Percentiles rank a stretch among this genome's conserved stretches.
Evolutionary conservation across 2,329 filamentous ascomycete species (phyloP).

Genomic region (Didymella pomorum): DNA sequence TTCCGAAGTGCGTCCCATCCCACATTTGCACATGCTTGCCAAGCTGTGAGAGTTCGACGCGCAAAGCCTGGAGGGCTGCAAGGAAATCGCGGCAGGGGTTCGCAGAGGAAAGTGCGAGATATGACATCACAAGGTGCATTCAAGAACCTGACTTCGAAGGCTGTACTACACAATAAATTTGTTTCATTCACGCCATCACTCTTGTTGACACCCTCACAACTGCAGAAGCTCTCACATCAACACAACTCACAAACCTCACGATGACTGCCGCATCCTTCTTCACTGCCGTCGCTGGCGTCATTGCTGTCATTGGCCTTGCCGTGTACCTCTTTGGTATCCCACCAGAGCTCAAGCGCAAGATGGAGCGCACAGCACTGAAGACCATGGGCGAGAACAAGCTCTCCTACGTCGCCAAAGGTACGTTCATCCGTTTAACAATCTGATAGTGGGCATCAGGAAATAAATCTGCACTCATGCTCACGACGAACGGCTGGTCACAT

Average conservation of each 20-base stretch:
- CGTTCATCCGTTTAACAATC: not conserved
- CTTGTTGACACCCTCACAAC: not conserved
- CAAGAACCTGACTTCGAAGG: constrained; percentile 11
- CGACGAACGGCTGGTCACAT: not conserved
- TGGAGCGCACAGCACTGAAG: constrained; percentile 57
- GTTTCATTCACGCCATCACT: not conserved
- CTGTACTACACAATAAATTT: constrained; percentile 2
- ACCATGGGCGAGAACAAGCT: constrained; percentile 64
- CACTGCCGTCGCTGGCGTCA: constrained; percentile 45
- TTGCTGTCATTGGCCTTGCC: constrained; percentile 49
- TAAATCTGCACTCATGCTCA: not conserved
- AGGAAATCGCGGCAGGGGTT: constrained; percentile 14
- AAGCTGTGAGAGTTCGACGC: constrained; percentile 11
- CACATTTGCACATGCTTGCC: constrained; percentile 15
- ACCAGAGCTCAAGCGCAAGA: constrained; percentile 55
- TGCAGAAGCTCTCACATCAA: not conserved
- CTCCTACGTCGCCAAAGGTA: constrained; percentile 52
- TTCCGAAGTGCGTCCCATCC: constrained; percentile 15
- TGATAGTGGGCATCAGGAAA: not conserved
- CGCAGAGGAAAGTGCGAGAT: constrained; percentile 1
- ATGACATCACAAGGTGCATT: constrained; percentile 18
- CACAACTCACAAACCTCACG: constrained; percentile 6
- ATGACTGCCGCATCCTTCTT: constrained; percentile 44
- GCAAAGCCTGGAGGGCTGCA: constrained; percentile 9
- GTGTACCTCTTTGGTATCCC: constrained; percentile 60